Evolutionary conservation across 2,329 filamentous ascomycete species (phyloP).

Genomic region (Colletotrichum sp.): DNA sequence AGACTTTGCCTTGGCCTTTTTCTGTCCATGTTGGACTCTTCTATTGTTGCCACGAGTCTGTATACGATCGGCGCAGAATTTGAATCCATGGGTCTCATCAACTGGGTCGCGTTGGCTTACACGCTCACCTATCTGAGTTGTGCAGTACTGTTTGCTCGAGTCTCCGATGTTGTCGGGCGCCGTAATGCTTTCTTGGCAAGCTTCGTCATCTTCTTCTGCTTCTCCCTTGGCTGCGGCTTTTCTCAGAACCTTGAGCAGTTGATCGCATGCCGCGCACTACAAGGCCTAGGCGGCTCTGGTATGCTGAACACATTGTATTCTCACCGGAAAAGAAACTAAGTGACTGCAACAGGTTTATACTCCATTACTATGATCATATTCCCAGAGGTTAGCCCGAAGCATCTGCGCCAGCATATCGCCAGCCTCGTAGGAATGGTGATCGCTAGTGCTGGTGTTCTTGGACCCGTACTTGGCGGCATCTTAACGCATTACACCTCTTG

Average conservation of each 20-base stretch:
- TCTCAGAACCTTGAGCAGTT: constrained; percentile 45
- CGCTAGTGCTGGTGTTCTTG: constrained; percentile 53
- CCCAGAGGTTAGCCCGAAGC: constrained; percentile 51
- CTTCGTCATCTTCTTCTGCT: constrained; percentile 59
- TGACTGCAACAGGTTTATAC: constrained; percentile 48
- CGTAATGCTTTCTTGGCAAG: constrained; percentile 54
- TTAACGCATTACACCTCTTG: constrained; percentile 55
- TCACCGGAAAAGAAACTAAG: constrained; percentile 3
- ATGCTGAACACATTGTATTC: constrained; percentile 13
- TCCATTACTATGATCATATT: constrained; percentile 62
- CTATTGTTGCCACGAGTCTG: constrained; percentile 64
- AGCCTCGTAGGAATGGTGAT: constrained; percentile 55
- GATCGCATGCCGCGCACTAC: constrained; percentile 39
- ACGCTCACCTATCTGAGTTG: constrained; percentile 63
- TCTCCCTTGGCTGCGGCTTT: constrained; percentile 62
- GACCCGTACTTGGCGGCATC: constrained; percentile 56
- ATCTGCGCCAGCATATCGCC: constrained; percentile 47
- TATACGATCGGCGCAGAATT: constrained; percentile 62
- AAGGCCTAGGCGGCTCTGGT: constrained; percentile 59
- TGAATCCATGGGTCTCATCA: constrained; percentile 46
- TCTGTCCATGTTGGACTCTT: constrained; percentile 63
- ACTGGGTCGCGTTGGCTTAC: constrained; percentile 62
- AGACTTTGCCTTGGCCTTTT: constrained; percentile 60
- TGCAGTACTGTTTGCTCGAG: constrained; percentile 58
- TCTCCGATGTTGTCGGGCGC: constrained; percentile 61